Percentiles rank a stretch among this genome's conserved stretches.
These are phyloP conservation scores for Isabelozyma rhagii DNA, from an alignment of 805 yeast species.

Conservation along the genomic window DNA sequence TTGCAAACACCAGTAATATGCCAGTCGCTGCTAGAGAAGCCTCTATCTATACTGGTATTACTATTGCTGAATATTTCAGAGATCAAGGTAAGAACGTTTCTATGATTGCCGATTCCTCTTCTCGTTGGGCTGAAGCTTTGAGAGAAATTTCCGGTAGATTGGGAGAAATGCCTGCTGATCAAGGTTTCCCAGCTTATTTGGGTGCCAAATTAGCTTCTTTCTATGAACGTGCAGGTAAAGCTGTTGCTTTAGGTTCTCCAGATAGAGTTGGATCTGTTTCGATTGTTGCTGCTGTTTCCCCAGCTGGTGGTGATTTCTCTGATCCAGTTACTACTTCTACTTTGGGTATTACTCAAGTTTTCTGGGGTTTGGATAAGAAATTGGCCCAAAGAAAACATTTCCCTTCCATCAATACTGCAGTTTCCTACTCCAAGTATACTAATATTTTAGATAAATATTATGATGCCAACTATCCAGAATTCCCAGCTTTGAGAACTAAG, in stretches of 20 bases:
- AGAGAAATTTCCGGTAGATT: conserved; percentile 99
- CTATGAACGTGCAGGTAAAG: conserved; percentile 99
- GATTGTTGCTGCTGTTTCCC: conserved; percentile 98
- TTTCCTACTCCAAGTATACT: conserved; percentile 95
- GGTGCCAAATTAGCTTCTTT: conserved; percentile 99
- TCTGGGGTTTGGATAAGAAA: conserved; percentile 99
- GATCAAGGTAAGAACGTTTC: conserved; percentile 99
- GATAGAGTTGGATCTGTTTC: conserved; percentile 96
- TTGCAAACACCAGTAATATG: conserved; percentile 98
- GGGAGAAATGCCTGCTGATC: conserved; percentile 99
- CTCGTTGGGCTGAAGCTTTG: conserved; percentile 99
- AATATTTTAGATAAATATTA: conserved; percentile 82
- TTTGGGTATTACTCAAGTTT: conserved; percentile 98
- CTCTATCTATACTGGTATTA: conserved; percentile 97
- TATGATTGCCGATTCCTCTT: conserved; percentile 99
- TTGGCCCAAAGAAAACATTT: conserved; percentile 99
- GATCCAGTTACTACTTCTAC: conserved; percentile 99
- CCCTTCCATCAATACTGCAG: conserved; percentile 96
- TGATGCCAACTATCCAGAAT: conserved; percentile 83
- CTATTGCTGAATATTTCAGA: conserved; percentile 98
- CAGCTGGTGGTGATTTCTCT: conserved; percentile 99
- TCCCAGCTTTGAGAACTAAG: conserved; percentile 84
- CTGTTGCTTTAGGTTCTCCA: conserved; percentile 93
- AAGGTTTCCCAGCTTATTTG: conserved; percentile 99
- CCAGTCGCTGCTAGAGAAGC: conserved; percentile 99